Base-by-base conservation (phyloP, 345 rosid genomes). In the Hibiscus trionum region DNA sequence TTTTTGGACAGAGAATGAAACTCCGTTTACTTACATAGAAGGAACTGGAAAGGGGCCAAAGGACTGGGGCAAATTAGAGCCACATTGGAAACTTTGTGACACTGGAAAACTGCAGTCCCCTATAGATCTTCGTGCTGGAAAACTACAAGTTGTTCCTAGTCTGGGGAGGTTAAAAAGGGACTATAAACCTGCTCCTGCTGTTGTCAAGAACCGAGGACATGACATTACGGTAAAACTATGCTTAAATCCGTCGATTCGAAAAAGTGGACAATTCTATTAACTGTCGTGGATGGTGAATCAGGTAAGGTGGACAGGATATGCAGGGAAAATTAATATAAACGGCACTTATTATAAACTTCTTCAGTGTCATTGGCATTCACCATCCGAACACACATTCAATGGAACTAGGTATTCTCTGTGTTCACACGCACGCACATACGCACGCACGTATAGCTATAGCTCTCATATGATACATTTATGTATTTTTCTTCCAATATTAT, bases 341-440 rank as follows among this genome's bases (percentile, higher is more conserved):
- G 79, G 79, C 35, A 87, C 88, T 7, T 31, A 52, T 26, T 90
- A 78, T 81, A 79, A 77, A 5, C 67, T 88, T 59, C 4, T 59
- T 7, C 91, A 89, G 16, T 83, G 85, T 12, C 95, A 90, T 60
- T 90, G 93, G 95, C 96, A 88, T 77, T 62, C 88, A 7, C 91
- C 95, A 0, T 82, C 96, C 6, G 93, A 90, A 72, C 94, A 93
- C 58, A 80, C 83, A 6, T 24, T 90, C 69, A 77, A 88, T 64
- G 89, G 90, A 58, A 46, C 84, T 46, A 85, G 89, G 97, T 85
- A 59, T 21, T 15, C 5, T 26, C 1, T 4, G 1, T 2, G 5
- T 53, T 35, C 39, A 35, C 39, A 35, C 39, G 39, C 39, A 7
- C 39, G 42, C 42, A 37, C 42, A 1, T 6, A 37, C 35, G 4